Evolutionary conservation across 2,329 filamentous ascomycete genomes (phyloP).

Genomic region (Phyllosticta citrichinensis): DNA sequence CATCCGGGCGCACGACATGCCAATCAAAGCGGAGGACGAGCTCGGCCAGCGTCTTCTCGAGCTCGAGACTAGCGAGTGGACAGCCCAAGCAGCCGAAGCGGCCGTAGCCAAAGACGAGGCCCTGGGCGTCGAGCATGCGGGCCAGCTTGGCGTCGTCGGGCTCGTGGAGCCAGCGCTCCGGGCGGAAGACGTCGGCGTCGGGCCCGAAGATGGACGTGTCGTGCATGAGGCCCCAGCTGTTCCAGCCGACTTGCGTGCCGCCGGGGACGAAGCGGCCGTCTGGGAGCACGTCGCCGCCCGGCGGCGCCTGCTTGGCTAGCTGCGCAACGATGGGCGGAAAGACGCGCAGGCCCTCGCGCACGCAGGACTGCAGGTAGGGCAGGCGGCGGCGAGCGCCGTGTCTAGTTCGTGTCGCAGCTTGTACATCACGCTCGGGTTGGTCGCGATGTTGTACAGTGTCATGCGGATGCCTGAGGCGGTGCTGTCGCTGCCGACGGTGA

Average conservation of each 20-base stretch:
- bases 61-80: constrained; percentile 26
- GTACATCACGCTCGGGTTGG: constrained; percentile 37
- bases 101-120: constrained; percentile 30
- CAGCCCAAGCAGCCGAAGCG: constrained; percentile 26
- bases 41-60: constrained; percentile 35
- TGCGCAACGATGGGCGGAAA: constrained; percentile 30
- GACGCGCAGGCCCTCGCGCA: constrained; percentile 38
- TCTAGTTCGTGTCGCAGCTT: constrained; percentile 40
- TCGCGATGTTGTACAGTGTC: constrained; percentile 43
- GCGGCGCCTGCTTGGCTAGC: constrained; percentile 22
- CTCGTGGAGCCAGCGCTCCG: constrained; percentile 28
- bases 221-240: constrained; percentile 29
- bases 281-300: constrained; percentile 20
- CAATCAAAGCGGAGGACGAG: constrained; percentile 1
- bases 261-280: constrained; percentile 26
- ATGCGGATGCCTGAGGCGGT: constrained; percentile 46
- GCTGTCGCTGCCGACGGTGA: constrained; percentile 49
- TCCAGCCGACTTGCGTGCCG: constrained; percentile 30
- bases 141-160: constrained; percentile 11
- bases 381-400: constrained; percentile 27
- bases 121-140: constrained; percentile 24
- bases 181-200: constrained; percentile 28
- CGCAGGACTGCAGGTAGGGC: constrained; percentile 37
- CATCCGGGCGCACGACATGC: not conserved
- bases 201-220: constrained; percentile 26